Evolutionary conservation across 2,329 filamentous ascomycete species (phyloP).

Genomic region (Myrmaecium sp.): DNA sequence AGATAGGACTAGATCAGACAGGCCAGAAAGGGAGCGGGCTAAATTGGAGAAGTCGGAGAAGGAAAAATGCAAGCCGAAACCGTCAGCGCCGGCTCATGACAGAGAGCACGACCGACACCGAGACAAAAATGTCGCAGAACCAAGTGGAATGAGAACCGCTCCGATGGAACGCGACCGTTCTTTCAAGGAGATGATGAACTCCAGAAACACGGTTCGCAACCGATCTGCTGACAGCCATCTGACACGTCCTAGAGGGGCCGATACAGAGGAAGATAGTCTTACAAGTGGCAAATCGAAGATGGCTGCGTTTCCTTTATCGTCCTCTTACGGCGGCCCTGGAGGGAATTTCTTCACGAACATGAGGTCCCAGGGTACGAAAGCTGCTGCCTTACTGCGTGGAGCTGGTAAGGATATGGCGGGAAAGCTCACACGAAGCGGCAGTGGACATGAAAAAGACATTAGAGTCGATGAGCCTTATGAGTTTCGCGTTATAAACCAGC

Average conservation of each 20-base stretch:
- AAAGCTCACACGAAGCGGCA: slow-evolving; percentile 54
- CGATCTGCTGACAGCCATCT: slow-evolving; percentile 58
- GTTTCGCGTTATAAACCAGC: slow-evolving; percentile 69
- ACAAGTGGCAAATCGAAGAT: slow-evolving; percentile 12
- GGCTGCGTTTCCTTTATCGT: slow-evolving; percentile 15
- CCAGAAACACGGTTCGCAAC: slow-evolving; percentile 40
- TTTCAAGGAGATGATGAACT: slow-evolving; percentile 49
- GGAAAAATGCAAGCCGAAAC: no score
- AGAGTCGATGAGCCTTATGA: slow-evolving; percentile 63
- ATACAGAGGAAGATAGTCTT: slow-evolving; percentile 14
- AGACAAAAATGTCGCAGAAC: slow-evolving; percentile 18
- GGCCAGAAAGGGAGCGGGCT: no score
- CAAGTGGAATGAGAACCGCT: slow-evolving; percentile 41
- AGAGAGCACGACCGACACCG: slow-evolving; percentile 7
- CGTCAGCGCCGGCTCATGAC: slow-evolving; percentile 5
- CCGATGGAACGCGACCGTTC: slow-evolving; percentile 50
- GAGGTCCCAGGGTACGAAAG: slow-evolving; percentile 53
- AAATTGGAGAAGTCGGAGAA: no score
- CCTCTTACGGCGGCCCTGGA: slow-evolving; percentile 43
- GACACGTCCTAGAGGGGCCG: slow-evolving; percentile 14
- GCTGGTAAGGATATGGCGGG: slow-evolving; percentile 71
- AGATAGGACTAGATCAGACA: slow-evolving; percentile 15
- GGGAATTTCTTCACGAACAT: slow-evolving; percentile 55
- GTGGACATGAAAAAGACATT: slow-evolving; percentile 50
- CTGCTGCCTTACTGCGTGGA: slow-evolving; percentile 53